Conservation (phyloP, 1,284 basidiomycete species). For the Cystobasidium slooffiae region DNA sequence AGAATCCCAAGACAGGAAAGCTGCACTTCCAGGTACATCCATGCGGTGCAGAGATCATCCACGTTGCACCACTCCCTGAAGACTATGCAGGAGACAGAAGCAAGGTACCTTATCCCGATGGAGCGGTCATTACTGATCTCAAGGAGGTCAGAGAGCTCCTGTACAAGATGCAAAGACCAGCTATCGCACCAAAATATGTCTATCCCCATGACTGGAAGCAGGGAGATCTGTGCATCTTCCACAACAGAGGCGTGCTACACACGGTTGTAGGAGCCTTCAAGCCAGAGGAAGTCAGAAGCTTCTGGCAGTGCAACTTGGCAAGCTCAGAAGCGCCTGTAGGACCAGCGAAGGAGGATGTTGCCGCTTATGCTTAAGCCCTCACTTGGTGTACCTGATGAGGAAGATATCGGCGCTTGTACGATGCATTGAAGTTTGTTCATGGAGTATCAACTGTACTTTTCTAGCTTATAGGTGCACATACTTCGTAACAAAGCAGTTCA, state of each 20-base stretch:
- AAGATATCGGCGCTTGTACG: neutral
- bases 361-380: slow-evolving; percentile 43
- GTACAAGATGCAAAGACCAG: slow-evolving; percentile 79
- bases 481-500: no score
- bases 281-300: slow-evolving; percentile 52
- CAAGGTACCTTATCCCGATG: slow-evolving; percentile 72
- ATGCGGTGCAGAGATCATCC: slow-evolving; percentile 51
- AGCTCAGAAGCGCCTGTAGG: slow-evolving; percentile 49
- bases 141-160: slow-evolving; percentile 71
- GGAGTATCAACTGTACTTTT: no score
- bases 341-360: slow-evolving; percentile 50
- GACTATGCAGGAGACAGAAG: slow-evolving; percentile 51
- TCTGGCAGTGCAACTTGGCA: slow-evolving; percentile 57
- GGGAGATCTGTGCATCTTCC: slow-evolving; percentile 66
- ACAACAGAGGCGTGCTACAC: slow-evolving; percentile 57
- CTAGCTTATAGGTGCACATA: no score
- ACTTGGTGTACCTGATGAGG: neutral
- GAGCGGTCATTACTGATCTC: slow-evolving; percentile 71
- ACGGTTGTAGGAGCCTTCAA: slow-evolving; percentile 54
- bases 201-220: slow-evolving; percentile 66
- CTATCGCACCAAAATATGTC: slow-evolving; percentile 63
- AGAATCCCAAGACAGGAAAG: slow-evolving; percentile 75
- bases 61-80: slow-evolving; percentile 66
- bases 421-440: neutral
- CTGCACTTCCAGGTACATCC: slow-evolving; percentile 70